These are phyloP conservation scores for Colletotrichum shisoi DNA, from an alignment of 2,329 filamentous ascomycete genomes.

Conservation along the genomic window DNA sequence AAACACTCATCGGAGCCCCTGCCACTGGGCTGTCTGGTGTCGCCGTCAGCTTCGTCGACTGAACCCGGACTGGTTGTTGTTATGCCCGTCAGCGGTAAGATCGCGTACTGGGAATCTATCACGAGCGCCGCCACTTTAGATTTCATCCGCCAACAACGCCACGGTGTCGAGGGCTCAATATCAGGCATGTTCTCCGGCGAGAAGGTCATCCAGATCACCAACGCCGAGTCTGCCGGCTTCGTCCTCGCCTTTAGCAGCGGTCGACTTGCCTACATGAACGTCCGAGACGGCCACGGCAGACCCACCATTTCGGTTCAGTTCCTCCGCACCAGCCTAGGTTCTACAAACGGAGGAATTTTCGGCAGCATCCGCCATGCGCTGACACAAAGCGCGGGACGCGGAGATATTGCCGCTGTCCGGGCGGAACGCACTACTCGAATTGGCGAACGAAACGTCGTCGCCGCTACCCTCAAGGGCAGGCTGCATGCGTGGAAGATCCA, in stretches of 20 bases:
- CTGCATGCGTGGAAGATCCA: constrained; percentile 89
- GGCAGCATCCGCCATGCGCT: constrained; percentile 82
- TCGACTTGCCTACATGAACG: constrained; percentile 82
- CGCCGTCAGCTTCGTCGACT: constrained; percentile 76
- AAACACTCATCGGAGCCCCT: constrained; percentile 73
- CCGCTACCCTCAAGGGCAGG: constrained; percentile 77
- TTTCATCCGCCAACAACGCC: constrained; percentile 81
- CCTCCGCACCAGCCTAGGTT: constrained; percentile 68
- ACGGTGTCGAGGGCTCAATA: constrained; percentile 78
- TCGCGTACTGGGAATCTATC: constrained; percentile 95
- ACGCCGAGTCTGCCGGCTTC: constrained; percentile 86
- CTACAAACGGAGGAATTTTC: constrained; percentile 72
- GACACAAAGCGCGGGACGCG: constrained; percentile 72
- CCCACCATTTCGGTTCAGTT: constrained; percentile 81
- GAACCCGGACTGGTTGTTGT: constrained; percentile 88
- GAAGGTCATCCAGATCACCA: constrained; percentile 76
- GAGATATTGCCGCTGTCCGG: constrained; percentile 81
- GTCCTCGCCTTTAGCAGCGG: constrained; percentile 85
- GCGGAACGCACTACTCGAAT: constrained; percentile 75
- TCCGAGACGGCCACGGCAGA: constrained; percentile 87
- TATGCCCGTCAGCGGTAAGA: constrained; percentile 81
- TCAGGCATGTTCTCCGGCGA: constrained; percentile 81
- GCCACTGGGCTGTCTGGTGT: constrained; percentile 83
- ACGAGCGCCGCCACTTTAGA: constrained; percentile 86
- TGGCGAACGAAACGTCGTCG: constrained; percentile 84